Evolutionary conservation across 169 alveolate species (phyloP).

Genomic region (Plasmodium cynomolgi): DNA sequence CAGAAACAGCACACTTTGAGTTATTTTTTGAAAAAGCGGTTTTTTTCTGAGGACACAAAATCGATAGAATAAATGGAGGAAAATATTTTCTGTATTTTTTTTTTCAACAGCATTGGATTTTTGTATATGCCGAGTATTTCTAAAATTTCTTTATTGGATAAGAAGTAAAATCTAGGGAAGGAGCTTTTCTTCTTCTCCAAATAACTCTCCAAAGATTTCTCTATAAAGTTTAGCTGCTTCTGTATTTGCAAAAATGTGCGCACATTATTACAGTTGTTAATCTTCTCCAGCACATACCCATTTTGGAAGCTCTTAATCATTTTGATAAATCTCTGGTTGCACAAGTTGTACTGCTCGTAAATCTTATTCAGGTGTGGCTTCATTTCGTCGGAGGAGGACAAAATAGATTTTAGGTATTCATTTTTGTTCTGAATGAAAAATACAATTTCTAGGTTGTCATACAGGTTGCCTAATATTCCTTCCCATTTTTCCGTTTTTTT

Average conservation of each 20-base stretch:
- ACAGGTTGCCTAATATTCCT: slow-evolving; percentile 87
- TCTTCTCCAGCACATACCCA: slow-evolving; percentile 77
- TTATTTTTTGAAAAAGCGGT: slow-evolving; percentile 20
- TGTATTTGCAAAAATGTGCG: slow-evolving; percentile 82
- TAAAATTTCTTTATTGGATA: slow-evolving; percentile 95
- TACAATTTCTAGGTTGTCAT: slow-evolving; percentile 93
- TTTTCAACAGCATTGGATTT: slow-evolving; percentile 92
- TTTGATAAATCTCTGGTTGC: slow-evolving; percentile 85
- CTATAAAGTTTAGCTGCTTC: slow-evolving; percentile 89
- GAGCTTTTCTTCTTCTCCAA: slow-evolving; percentile 92
- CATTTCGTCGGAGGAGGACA: slow-evolving; percentile 82
- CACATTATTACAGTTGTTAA: slow-evolving; percentile 87
- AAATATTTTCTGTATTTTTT: slow-evolving; percentile 94
- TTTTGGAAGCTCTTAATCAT: slow-evolving; percentile 52
- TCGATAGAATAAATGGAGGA: slow-evolving; percentile 92
- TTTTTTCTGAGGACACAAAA: slow-evolving; percentile 79
- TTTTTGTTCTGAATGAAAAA: slow-evolving; percentile 90
- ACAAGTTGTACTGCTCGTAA: slow-evolving; percentile 86
- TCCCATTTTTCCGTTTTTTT: slow-evolving; percentile 92
- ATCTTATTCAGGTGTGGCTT: slow-evolving; percentile 76
- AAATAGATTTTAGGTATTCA: slow-evolving; percentile 90
- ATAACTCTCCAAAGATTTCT: slow-evolving; percentile 93
- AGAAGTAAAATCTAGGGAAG: slow-evolving; percentile 96
- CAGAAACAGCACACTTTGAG: neutral
- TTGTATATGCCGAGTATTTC: slow-evolving; percentile 94